These are phyloP conservation scores for Geotrichum australiense DNA, from an alignment of 1,139 yeast species.

Conservation along the genomic window DNA sequence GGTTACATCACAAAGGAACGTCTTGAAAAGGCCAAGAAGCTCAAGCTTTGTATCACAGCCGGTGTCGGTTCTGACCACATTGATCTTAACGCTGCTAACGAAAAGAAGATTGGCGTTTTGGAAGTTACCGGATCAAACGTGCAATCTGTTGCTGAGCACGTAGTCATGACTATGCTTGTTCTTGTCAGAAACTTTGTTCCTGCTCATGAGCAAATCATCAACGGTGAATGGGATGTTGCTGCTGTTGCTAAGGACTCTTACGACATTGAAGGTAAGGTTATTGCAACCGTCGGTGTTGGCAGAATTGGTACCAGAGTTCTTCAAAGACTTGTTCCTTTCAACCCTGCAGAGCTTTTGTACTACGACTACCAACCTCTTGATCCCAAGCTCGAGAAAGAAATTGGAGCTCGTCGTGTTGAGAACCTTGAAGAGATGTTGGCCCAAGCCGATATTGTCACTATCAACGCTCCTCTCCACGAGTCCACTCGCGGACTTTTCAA, in stretches of 20 bases:
- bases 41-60: slow-evolving; percentile 68
- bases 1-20: slow-evolving; percentile 66
- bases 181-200: slow-evolving; percentile 74
- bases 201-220: slow-evolving; percentile 60
- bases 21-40: slow-evolving; percentile 62
- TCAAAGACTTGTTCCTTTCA: slow-evolving; percentile 66
- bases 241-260: slow-evolving; percentile 66
- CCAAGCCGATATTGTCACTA: slow-evolving; percentile 66
- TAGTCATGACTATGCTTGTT: slow-evolving; percentile 62
- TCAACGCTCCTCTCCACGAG: slow-evolving; percentile 73
- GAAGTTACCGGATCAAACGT: slow-evolving; percentile 84
- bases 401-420: slow-evolving; percentile 56
- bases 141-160: slow-evolving; percentile 77
- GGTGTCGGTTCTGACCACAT: slow-evolving; percentile 84
- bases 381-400: slow-evolving; percentile 48
- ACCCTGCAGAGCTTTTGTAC: slow-evolving; percentile 65
- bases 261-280: slow-evolving; percentile 68
- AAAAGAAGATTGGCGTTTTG: slow-evolving; percentile 53
- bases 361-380: slow-evolving; percentile 71
- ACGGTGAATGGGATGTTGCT: slow-evolving; percentile 71
- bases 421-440: slow-evolving; percentile 60
- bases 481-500: slow-evolving; percentile 60
- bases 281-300: slow-evolving; percentile 78
- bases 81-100: slow-evolving; percentile 67
- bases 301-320: slow-evolving; percentile 74